Percentiles rank a stretch among this genome's conserved stretches.
Evolutionary conservation across 371 early-diverging fungal species (phyloP).

Genomic region (Mucor sp.): DNA sequence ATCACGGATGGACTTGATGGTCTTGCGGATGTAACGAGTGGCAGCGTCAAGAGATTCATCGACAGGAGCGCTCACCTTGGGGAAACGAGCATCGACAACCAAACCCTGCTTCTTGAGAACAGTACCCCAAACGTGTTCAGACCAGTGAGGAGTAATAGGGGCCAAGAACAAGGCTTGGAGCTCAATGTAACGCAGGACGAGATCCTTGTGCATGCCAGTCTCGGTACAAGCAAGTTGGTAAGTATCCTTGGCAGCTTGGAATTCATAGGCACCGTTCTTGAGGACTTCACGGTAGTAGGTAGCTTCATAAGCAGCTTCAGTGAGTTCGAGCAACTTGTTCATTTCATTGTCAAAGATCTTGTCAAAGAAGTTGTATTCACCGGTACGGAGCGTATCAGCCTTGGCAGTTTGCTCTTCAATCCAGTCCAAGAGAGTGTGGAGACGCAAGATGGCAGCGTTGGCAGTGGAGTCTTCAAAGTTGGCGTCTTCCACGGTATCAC

Average conservation of each 20-base stretch:
- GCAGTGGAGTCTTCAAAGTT: slow-evolving; percentile 99
- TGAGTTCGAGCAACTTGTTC: slow-evolving; percentile 67
- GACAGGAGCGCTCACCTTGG: slow-evolving; percentile 54
- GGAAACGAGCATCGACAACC: slow-evolving; percentile 78
- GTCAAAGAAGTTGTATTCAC: slow-evolving; percentile 75
- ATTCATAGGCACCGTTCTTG: slow-evolving; percentile 94
- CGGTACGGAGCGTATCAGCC: slow-evolving; percentile 40
- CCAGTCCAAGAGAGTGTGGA: slow-evolving; percentile 94
- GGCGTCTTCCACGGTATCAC: slow-evolving; percentile 98
- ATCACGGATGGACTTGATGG: slow-evolving; percentile 79
- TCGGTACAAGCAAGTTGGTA: slow-evolving; percentile 79
- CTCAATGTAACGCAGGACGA: slow-evolving; percentile 81
- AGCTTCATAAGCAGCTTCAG: slow-evolving; percentile 80
- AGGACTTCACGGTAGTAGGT: slow-evolving; percentile 96
- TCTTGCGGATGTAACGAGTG: slow-evolving; percentile 79
- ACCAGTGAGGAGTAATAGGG: slow-evolving; percentile 94
- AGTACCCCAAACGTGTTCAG: slow-evolving; percentile 86
- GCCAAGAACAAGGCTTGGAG: slow-evolving; percentile 81
- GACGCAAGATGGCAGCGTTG: slow-evolving; percentile 94
- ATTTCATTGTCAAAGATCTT: slow-evolving; percentile 88
- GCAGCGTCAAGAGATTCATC: slow-evolving; percentile 76
- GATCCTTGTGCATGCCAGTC: slow-evolving; percentile 83
- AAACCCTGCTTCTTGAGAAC: slow-evolving; percentile 77
- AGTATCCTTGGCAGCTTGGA: slow-evolving; percentile 88
- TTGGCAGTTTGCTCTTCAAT: slow-evolving; percentile 63